Base-by-base conservation (phyloP, 352 stramenopile species). In the Globisporangium heterothallicum region DNA sequence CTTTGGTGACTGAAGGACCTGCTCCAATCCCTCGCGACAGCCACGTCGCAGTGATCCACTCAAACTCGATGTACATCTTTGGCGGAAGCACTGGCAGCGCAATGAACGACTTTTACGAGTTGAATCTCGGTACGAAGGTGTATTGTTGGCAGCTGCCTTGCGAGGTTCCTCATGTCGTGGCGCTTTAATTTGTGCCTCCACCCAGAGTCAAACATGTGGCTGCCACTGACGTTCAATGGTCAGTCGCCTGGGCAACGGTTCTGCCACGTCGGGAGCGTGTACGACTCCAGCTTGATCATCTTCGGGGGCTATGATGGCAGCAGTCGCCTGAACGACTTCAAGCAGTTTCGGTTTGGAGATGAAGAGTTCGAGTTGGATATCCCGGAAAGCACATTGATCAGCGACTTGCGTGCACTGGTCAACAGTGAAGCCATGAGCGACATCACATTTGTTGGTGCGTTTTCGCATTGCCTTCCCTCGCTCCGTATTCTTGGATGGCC, bases 91-190 rank as follows among this genome's bases (percentile, higher is more conserved):
- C 90, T 32, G 96, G 95, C 43, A 95, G 72, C 40, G 94, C 95
- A 16, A 97, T 99, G 84, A 98, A 98, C 66, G 96, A 99, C 69
- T 97, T 99, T 49, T 90, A 98, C 61, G 95, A 98, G 55, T 76
- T 99, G 3, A 88, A 80, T 38, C 59, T 94, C 32, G 74, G 81
- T 88, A 58, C 41, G 62, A n/a, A n/a, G n/a, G n/a, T n/a, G n/a
- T n/a, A n/a, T n/a, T n/a, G n/a, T 49, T 14, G 27, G 13, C 14
- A 25, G 41, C 8, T 38, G 32, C 32, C 32, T 38, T 1, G 14
- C 32, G 32, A 38, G 14, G 32, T 16, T 38, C n/a, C 16, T 38
- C 12, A 16, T 38, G 8, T 36, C 18, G 6, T 25, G 10, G 25
- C 8, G 9, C 16, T 35, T 38, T 18, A n/a, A 7, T 34, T 5